Base-by-base conservation (phyloP, 106 monocot species). In the Phalaenopsis aphrodite region DNA sequence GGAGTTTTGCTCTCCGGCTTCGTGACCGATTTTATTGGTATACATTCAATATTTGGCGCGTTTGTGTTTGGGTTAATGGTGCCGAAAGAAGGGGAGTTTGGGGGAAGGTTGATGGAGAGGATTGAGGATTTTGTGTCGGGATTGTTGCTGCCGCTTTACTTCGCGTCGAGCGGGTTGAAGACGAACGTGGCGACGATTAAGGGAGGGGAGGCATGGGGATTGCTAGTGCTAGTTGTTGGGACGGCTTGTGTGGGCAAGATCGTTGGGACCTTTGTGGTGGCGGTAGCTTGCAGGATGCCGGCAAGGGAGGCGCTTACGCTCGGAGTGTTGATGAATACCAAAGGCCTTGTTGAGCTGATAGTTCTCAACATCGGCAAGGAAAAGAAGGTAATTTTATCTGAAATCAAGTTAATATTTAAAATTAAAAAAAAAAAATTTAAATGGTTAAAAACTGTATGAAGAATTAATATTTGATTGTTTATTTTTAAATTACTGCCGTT, bases 281-380 rank as follows among this genome's bases (percentile, higher is more conserved):
- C 88, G 2, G 39, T 66, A 24, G 10, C 49, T 0, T 61, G 18
- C 61, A 72, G 74, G 75, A 21, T 88, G n/a, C 88, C 88, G 2
- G 9, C 57, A 10, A 78, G 82, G 10, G 88, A 88, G 30, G 85
- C 85, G 10, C 37, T 88, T 1, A 64, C 85, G 4, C 85, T 88
- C 2, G 88, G 88, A 12, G 67, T 88, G 57, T 79, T 88, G 24
- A 88, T 88, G 88, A 88, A 88, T 76, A 88, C 88, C 19, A 88
- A 85, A 56, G 88, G 88, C 8, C 82, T 88, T 48, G 85, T 88
- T n/a, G 88, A 88, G 79, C 85, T 88, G 4, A 83, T 88, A 21
- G 88, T 88, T 38, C 84, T 88, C 72, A 88, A 88, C 82, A 85
- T 88, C 30, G 88, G 88, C 38, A 77, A 55, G 18, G 88, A 88